These are phyloP conservation scores for Dactylonectria estremocensis DNA, from an alignment of 2,329 filamentous ascomycete species.

Conservation along the genomic window DNA sequence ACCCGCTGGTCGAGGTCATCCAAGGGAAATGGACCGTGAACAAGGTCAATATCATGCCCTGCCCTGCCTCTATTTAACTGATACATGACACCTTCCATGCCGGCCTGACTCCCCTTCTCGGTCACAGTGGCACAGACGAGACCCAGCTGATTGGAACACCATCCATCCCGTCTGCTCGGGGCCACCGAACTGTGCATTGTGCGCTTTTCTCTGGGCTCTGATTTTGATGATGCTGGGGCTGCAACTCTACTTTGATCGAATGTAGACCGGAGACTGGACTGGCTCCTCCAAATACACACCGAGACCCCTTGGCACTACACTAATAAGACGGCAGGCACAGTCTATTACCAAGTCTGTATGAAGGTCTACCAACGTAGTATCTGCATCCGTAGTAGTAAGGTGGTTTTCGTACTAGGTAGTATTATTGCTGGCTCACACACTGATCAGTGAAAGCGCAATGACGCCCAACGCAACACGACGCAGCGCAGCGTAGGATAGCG, in stretches of 20 bases:
- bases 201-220: constrained; percentile 9
- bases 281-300: constrained; percentile 29
- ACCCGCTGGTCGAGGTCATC: no score
- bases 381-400: no score
- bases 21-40: constrained; percentile 12
- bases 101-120: not conserved
- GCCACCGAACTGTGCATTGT: constrained; percentile 25
- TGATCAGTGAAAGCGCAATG: constrained; percentile 30
- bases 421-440: constrained; percentile 2
- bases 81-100: constrained; percentile 14
- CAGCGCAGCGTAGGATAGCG: constrained; percentile 27
- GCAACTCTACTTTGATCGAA: not conserved
- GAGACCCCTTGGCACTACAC: not conserved
- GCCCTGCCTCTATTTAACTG: constrained; percentile 7
- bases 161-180: constrained; percentile 6
- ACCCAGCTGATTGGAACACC: constrained; percentile 41
- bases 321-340: not conserved
- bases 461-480: constrained; percentile 37
- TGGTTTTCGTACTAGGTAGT: no score
- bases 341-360: not conserved
- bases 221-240: constrained; percentile 9
- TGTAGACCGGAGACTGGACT: not conserved
- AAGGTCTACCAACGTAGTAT: no score
- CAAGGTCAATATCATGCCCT: constrained; percentile 14
- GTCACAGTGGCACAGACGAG: constrained; percentile 17